These are phyloP conservation scores for Lizonia empirigonia DNA, from an alignment of 2,329 filamentous ascomycete genomes.

Conservation along the genomic window DNA sequence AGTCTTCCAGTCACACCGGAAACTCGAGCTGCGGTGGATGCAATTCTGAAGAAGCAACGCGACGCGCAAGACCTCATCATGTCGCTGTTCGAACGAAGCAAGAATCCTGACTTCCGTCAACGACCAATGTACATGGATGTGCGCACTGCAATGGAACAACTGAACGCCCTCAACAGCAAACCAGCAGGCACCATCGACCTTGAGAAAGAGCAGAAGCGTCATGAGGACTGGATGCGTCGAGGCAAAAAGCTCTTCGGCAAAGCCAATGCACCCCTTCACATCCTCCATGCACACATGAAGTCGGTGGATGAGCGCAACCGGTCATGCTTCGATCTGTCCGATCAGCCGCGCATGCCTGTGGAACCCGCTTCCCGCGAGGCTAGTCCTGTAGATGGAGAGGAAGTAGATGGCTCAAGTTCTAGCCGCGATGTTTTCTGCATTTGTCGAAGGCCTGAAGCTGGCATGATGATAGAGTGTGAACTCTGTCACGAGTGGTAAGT, in stretches of 20 bases:
- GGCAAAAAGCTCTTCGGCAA: slow-evolving; percentile 98
- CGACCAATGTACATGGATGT: slow-evolving; percentile 89
- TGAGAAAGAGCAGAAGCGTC: slow-evolving; percentile 90
- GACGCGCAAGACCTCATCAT: slow-evolving; percentile 90
- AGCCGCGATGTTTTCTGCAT: slow-evolving; percentile 92
- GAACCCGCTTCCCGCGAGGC: slow-evolving; percentile 90
- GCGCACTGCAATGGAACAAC: slow-evolving; percentile 82
- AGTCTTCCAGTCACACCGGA: slow-evolving; percentile 80
- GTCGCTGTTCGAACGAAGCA: slow-evolving; percentile 78
- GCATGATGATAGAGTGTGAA: slow-evolving; percentile 99
- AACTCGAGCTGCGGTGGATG: slow-evolving; percentile 81
- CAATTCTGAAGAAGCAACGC: slow-evolving; percentile 92
- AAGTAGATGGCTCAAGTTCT: slow-evolving; percentile 54
- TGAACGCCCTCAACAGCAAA: slow-evolving; percentile 91
- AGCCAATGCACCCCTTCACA: slow-evolving; percentile 94
- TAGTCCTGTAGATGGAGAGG: slow-evolving; percentile 59
- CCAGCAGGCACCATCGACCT: slow-evolving; percentile 88
- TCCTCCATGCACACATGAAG: slow-evolving; percentile 91
- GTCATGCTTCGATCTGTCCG: slow-evolving; percentile 88
- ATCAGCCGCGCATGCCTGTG: slow-evolving; percentile 86
- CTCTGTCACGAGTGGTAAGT: slow-evolving; percentile 94
- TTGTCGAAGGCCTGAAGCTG: slow-evolving; percentile 88
- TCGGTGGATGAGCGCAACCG: slow-evolving; percentile 88
- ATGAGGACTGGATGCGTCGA: slow-evolving; percentile 99
- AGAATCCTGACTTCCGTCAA: slow-evolving; percentile 73